Base-by-base conservation (phyloP, 805 yeast genomes). In the Suhomyces kilbournensis region DNA sequence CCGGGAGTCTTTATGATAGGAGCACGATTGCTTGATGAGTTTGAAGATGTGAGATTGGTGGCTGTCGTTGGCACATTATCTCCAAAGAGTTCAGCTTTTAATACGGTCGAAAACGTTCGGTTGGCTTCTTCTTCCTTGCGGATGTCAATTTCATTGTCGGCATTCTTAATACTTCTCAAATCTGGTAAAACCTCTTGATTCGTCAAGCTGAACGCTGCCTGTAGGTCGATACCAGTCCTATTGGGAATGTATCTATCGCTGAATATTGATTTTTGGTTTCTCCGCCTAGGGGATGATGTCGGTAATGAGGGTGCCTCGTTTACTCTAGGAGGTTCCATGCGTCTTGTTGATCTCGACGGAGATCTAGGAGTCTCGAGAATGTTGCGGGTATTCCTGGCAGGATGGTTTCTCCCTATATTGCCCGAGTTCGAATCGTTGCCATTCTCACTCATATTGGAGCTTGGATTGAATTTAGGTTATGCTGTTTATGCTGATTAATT, bases 1-100 rank as follows among this genome's bases (percentile, higher is more conserved):
- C 38, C 47, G 28, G 53, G 53, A 9, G 50, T 42, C 44, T 39
- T 43, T 34, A 42, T 44, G 25, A 47, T 38, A 25, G 58, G 55
- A 5, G 49, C 46, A 20, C 48, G 44, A 19, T 47, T 35, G 22
- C 49, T 38, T 12, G 48, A 22, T 5, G 48, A 30, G 19, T 35
- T 45, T 2, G 45, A 40, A 3, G 53, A 17, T 7, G 68, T 53
- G 20, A 70, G 52, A 51, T 67, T 71, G 9, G 79, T 72, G 4
- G 74, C 65, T 9, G 77, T 76, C 72, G 68, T 68, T 4, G 92
- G 90, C 3, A 90, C 82, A 55, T 88, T 82, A 63, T 87, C 94
- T 14, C 97, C 98, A 74, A 94, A 94, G 34, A 94, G 71, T 67
- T 94, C 99, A 32, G 96, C 88, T 60, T 88, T 87, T 46, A 94